These are phyloP conservation scores for Phytophthora melonis DNA, from an alignment of 352 stramenopile species.

Conservation along the genomic window DNA sequence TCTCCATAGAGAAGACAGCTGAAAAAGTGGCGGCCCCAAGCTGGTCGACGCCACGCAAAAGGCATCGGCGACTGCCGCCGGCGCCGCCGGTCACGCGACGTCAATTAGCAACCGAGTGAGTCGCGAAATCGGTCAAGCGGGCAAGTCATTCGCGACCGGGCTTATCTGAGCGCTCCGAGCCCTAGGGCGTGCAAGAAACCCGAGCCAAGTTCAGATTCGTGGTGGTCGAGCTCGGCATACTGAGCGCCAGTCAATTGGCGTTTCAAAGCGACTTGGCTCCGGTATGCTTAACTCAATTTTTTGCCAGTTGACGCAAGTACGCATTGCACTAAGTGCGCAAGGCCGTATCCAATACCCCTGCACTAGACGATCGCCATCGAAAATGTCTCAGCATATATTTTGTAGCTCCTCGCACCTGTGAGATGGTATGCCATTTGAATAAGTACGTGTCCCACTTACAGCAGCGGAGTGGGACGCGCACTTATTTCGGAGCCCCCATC, in stretches of 20 bases:
- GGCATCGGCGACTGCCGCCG: not conserved
- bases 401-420: too few relatives aligned
- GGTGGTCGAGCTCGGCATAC: not conserved
- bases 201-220: slow-evolving; percentile 11
- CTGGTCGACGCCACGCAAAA: not conserved
- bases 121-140: slow-evolving; percentile 18
- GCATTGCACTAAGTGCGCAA: slow-evolving; percentile 1
- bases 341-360: not conserved
- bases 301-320: slow-evolving; percentile 18
- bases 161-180: slow-evolving; percentile 24
- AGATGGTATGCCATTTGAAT: too few relatives aligned
- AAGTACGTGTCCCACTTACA: too few relatives aligned
- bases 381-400: too few relatives aligned
- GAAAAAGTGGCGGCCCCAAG: slow-evolving; percentile 12
- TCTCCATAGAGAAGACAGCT: slow-evolving; percentile 26
- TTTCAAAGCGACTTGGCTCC: slow-evolving; percentile 17
- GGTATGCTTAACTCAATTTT: slow-evolving; percentile 21
- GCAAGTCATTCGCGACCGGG: slow-evolving; percentile 22
- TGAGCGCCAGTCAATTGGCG: slow-evolving; percentile 7
- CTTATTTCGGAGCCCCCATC: not conserved
- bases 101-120: slow-evolving; percentile 4
- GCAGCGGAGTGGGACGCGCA: not conserved
- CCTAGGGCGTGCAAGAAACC: slow-evolving; percentile 14
- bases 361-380: not conserved
- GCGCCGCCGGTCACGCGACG: not conserved